Evolutionary conservation across 768 basidiomycete genomes (phyloP).

Genomic region (Harrya chromipes): DNA sequence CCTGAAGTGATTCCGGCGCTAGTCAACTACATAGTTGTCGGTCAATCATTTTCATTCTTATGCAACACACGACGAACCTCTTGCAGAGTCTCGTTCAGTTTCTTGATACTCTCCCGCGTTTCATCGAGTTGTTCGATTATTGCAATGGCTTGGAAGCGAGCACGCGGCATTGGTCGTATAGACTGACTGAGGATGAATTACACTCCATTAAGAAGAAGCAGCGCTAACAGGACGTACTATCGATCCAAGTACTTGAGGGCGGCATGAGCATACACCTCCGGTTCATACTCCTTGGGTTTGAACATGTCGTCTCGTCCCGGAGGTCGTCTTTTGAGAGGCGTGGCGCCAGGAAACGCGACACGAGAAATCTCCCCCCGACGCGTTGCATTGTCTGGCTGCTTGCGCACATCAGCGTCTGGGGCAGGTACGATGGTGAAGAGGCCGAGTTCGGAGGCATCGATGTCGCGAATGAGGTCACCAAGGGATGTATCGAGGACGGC

Average conservation of each 20-base stretch:
- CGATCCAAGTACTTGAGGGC: conserved; percentile 74
- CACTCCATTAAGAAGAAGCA: conserved; percentile 18
- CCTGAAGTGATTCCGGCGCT: conserved; percentile 12
- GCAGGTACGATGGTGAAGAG: conserved; percentile 59
- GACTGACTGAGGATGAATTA: conserved; percentile 38
- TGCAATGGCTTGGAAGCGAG: conserved; percentile 37
- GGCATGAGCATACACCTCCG: conserved; percentile 73
- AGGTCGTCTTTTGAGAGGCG: conserved; percentile 55
- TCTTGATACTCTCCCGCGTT: conserved; percentile 36
- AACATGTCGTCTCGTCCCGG: conserved; percentile 36
- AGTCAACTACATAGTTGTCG: conserved; percentile 11
- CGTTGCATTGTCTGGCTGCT: conserved; percentile 22
- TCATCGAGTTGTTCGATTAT: conserved; percentile 40
- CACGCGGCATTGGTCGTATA: conserved; percentile 49
- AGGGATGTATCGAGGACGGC: conserved; percentile 63
- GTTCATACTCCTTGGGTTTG: conserved; percentile 49
- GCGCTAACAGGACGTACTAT: conserved; percentile 50
- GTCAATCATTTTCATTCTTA: conserved; percentile 9
- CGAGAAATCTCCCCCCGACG: conserved; percentile 51
- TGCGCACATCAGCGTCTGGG: conserved; percentile 31
- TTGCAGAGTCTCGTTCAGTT: conserved; percentile 35
- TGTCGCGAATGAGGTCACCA: conserved; percentile 76
- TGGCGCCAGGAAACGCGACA: conserved; percentile 65
- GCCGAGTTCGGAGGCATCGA: conserved; percentile 74
- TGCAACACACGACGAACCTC: conserved; percentile 33